Base-by-base conservation (phyloP, 2,329 filamentous ascomycete genomes). In the Gliomastix tumulicola region DNA sequence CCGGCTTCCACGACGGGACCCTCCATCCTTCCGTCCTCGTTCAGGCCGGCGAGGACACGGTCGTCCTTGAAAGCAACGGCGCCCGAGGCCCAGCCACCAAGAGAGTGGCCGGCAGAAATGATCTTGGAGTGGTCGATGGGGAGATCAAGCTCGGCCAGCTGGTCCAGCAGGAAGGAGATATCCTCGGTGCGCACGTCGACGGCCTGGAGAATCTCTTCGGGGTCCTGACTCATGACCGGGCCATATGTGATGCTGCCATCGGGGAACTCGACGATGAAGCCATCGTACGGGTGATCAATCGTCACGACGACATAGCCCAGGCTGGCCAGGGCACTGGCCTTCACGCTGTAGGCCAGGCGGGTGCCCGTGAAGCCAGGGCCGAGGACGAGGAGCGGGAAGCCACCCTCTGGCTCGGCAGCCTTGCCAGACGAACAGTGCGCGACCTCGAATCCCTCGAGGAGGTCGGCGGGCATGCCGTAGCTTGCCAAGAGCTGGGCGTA, bases 271-370 rank as follows among this genome's bases (percentile, higher is more conserved):
- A 71, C 56, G 19, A 64, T 49, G 7, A 48, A 41, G 2, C 59
- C 50, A 34, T 70, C 66, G 39, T 65, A 57, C 0, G 68, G 58
- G 35, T 71, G 67, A 41, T 72, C 69, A 22, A 72, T 49, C 0
- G 66, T 53, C 11, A 69, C 50, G 12, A 71, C 62, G 6, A 58
- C 51, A 38, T 60, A 64, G 4, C 68, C 67, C 4, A 60, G 51
- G 15, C 62, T 64, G 12, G 65, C 64, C n/a, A 73, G 49, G 21
- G 62, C 55, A 13, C 57, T 54, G 2, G 63, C 60, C 20, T 60
- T 49, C 9, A 54, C 61, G 5, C 51, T 55, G 41, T 69, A 66
- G n/a, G 65, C 36, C 5, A 63, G 42, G 4, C 66, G 54, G 3
- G 59, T 54, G 3, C 45, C 51, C 4, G 59, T 57, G 25, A 60